Conservation (phyloP, 768 basidiomycete genomes). For the Pleurotus pulmonarius region DNA sequence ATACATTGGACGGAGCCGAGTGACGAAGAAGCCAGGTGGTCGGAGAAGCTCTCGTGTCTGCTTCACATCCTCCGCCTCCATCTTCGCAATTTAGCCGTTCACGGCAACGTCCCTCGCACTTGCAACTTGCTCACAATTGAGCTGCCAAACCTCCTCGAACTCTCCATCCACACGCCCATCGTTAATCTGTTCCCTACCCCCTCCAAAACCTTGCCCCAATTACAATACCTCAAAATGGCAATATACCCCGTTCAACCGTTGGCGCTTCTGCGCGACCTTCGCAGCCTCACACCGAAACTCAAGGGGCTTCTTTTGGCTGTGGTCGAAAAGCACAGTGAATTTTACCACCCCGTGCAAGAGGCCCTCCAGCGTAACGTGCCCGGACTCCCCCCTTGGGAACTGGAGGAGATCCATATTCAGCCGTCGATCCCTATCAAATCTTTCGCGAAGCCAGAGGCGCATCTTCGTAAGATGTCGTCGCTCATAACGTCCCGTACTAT, state of each 20-base stretch:
- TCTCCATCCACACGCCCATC: slow-evolving; percentile 1
- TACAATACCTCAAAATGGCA: background rate
- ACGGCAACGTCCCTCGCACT: background rate
- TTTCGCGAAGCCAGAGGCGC: too few species aligned
- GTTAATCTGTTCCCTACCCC: background rate
- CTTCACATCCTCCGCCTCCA: background rate
- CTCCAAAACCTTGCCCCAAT: background rate
- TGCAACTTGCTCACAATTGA: background rate
- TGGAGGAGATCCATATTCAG: background rate
- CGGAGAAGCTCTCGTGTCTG: slow-evolving; percentile 7
- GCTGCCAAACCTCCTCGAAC: background rate
- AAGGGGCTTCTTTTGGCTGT: background rate
- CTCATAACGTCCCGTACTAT: too few species aligned
- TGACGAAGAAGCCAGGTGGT: slow-evolving; percentile 14
- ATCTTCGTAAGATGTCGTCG: too few species aligned
- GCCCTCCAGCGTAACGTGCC: background rate
- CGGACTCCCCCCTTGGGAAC: background rate
- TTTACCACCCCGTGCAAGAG: background rate
- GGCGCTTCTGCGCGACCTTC: background rate
- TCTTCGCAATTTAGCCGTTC: background rate
- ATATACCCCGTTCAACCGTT: background rate
- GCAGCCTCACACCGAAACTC: background rate
- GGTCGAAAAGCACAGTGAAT: background rate
- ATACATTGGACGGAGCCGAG: slow-evolving; percentile 10
- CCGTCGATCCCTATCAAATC: background rate